Evolutionary conservation across 176 grass and related monocot genomes (phyloP).

Genomic region (Oryza rufipogon): DNA sequence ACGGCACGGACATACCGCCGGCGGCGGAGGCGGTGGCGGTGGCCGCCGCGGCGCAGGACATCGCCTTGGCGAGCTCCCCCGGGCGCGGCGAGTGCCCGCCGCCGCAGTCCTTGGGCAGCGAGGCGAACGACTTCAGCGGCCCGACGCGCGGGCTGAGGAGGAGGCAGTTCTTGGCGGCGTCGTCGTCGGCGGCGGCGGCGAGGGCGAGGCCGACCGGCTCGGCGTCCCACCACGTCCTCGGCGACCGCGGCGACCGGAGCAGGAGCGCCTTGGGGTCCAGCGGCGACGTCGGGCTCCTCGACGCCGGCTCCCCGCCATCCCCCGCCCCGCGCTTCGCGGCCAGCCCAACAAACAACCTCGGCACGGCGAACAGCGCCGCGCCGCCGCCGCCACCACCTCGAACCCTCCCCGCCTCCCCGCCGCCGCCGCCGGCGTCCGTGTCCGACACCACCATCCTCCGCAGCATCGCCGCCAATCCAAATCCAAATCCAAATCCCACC

Average conservation of each 20-base stretch:
- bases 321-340: slow-evolving; percentile 49
- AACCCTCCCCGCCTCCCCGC: slow-evolving; percentile 20
- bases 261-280: slow-evolving; percentile 76
- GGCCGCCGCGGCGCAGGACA: slow-evolving; percentile 58
- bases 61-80: slow-evolving; percentile 63
- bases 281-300: slow-evolving; percentile 83
- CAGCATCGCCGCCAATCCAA: slow-evolving; percentile 48
- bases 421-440: slow-evolving; percentile 29
- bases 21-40: not conserved
- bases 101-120: slow-evolving; percentile 61
- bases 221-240: slow-evolving; percentile 74
- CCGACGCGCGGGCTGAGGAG: slow-evolving; percentile 57
- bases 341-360: slow-evolving; percentile 70
- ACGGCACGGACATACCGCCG: slow-evolving; percentile 49
- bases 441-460: slow-evolving; percentile 63
- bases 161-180: slow-evolving; percentile 33
- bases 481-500: not conserved
- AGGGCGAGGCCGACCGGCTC: slow-evolving; percentile 64
- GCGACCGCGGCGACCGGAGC: slow-evolving; percentile 57
- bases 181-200: slow-evolving; percentile 14
- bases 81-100: slow-evolving; percentile 18
- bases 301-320: slow-evolving; percentile 58
- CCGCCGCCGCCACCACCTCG: slow-evolving; percentile 38
- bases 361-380: slow-evolving; percentile 70
- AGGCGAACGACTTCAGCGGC: slow-evolving; percentile 34